Percentiles rank a stretch among this genome's conserved stretches.
These are phyloP conservation scores for Asterophora lycoperdoides DNA, from an alignment of 768 basidiomycete species.

Conservation along the genomic window DNA sequence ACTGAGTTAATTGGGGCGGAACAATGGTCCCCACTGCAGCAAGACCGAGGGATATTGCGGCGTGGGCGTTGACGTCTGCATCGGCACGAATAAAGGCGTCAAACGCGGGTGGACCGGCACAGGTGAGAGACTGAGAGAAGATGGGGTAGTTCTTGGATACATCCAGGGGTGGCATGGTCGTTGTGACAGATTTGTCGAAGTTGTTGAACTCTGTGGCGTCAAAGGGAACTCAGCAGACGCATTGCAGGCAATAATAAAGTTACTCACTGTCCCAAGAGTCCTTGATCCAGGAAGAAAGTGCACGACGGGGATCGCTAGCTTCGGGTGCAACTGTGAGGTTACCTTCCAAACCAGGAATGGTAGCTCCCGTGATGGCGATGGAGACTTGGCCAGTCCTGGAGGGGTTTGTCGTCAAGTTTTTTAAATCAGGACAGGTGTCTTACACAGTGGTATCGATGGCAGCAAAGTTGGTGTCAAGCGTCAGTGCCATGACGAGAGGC, in stretches of 20 bases:
- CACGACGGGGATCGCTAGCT: constrained; percentile 13
- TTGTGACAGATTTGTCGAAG: constrained; percentile 27
- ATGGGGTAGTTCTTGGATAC: constrained; percentile 29
- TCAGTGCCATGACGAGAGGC: constrained; percentile 30
- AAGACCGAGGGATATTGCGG: constrained; percentile 33
- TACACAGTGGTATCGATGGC: constrained; percentile 20
- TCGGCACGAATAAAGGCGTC: constrained; percentile 25
- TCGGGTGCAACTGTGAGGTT: constrained; percentile 15
- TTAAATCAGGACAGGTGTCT: not conserved
- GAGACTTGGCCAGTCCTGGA: constrained; percentile 17
- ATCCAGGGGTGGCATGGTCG: constrained; percentile 21
- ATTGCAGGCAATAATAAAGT: not conserved
- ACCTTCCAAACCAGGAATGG: constrained; percentile 17
- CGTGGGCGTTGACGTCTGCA: constrained; percentile 30
- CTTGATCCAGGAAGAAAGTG: constrained; percentile 22
- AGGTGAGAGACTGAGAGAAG: constrained; percentile 25
- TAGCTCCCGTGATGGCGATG: constrained; percentile 23
- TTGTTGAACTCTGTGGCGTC: constrained; percentile 11
- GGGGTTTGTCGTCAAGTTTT: not conserved
- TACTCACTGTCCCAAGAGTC: constrained; percentile 22
- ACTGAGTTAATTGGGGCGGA: constrained; percentile 36
- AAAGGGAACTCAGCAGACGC: not conserved
- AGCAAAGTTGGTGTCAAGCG: constrained; percentile 34
- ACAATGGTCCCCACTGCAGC: constrained; percentile 41
- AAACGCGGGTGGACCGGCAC: constrained; percentile 18